Conservation (phyloP, 768 basidiomycete species). For the Hortiboletus flavorubellus region DNA sequence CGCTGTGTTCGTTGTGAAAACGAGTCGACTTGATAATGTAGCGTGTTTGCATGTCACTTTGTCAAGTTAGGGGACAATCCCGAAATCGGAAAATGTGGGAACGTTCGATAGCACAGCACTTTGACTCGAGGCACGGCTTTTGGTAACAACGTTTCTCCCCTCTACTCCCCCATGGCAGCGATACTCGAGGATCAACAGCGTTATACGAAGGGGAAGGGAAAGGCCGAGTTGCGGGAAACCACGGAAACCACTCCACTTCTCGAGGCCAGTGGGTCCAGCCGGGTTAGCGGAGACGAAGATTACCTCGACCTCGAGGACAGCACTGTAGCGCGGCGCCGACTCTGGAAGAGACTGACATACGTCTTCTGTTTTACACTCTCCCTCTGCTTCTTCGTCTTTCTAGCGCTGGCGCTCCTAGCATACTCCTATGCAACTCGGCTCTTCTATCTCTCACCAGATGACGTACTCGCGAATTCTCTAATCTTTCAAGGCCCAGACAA, state of each 20-base stretch:
- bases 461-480: constrained; percentile 53
- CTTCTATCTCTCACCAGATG: constrained; percentile 51
- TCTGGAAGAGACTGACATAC: constrained; percentile 34
- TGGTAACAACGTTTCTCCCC: background rate
- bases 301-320: constrained; percentile 21
- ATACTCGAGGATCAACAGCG: constrained; percentile 13
- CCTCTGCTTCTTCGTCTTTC: constrained; percentile 44
- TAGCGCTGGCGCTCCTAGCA: constrained; percentile 49
- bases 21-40: constrained; percentile 9
- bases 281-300: constrained; percentile 19
- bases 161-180: constrained; percentile 21
- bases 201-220: constrained; percentile 27
- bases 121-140: constrained; percentile 1
- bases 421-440: constrained; percentile 65
- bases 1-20: constrained; percentile 43
- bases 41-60: background rate
- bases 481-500: constrained; percentile 58
- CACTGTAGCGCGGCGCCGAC: constrained; percentile 21
- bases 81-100: constrained; percentile 3
- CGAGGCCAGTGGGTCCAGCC: constrained; percentile 19
- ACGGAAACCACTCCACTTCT: constrained; percentile 33
- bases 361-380: constrained; percentile 60
- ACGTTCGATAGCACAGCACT: constrained; percentile 14
- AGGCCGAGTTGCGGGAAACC: constrained; percentile 19
- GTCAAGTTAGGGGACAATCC: background rate